A percentile compares a stretch with the other conserved stretches of the same genome.
These are phyloP conservation scores for Xylaria polymorpha DNA, from an alignment of 2,329 filamentous ascomycete species.

Conservation along the genomic window DNA sequence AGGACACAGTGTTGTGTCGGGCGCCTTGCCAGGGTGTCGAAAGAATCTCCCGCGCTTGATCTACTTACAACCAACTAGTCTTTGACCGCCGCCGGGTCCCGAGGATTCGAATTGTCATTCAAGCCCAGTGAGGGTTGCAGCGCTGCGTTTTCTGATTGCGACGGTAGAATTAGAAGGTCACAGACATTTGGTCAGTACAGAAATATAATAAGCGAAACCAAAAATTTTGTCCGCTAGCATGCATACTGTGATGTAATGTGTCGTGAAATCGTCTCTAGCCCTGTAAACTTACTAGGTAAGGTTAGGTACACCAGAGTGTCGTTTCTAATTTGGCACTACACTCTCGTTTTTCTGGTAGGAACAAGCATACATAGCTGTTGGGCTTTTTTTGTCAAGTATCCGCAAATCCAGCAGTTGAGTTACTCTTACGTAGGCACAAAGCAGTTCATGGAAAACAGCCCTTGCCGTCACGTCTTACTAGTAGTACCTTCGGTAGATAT, in stretches of 20 bases:
- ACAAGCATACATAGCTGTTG: background rate
- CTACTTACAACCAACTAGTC: conserved; percentile 8
- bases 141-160: conserved; percentile 26
- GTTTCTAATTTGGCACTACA: background rate
- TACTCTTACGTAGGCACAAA: background rate
- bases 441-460: background rate
- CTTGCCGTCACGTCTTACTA: background rate
- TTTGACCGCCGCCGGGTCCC: background rate
- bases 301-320: background rate
- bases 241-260: background rate
- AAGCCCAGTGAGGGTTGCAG: conserved; percentile 7
- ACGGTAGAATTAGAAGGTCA: conserved; percentile 28
- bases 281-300: background rate
- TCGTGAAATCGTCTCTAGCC: background rate
- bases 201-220: conserved; percentile 34
- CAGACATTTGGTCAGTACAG: conserved; percentile 15
- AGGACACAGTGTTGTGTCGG: conserved; percentile 14
- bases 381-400: no score
- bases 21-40: conserved; percentile 9
- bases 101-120: conserved; percentile 7
- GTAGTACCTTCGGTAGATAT: no score
- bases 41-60: conserved; percentile 25
- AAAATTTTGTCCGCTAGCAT: background rate
- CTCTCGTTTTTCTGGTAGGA: background rate
- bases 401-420: background rate